Evolutionary conservation across 2,329 filamentous ascomycete species (phyloP), one percentile per base, ranked within the genome.

Genomic region (Fusarium sp.): DNA sequence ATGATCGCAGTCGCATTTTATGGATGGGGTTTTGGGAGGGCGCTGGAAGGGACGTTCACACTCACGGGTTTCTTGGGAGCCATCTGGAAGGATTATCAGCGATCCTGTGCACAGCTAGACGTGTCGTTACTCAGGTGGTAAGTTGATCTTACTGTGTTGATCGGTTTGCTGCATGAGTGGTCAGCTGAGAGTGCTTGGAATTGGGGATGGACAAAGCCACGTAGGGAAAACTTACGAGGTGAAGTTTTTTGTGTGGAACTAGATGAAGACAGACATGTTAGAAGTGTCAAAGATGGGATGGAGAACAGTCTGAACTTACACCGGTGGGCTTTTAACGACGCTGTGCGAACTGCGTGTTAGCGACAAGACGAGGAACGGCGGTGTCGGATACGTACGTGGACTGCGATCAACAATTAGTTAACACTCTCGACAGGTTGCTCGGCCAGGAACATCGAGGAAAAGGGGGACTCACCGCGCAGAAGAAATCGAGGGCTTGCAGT

Each of bases 301-400:
- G 26, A 47, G 45, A 3, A 48, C 14, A 48, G 10, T 13, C 14
- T 30, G 45, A 48, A 48, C 45, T 48, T 30, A n/a, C 20, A 17
- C 0, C 20, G 9, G 20, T 12, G 20, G 45, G 26, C 26, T 48
- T 48, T 15, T 0, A 2, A 15, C 0, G 4, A n/a, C 45, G 6
- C 45, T 48, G 20, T 48, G 7, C 20, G 14, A 30, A 30, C 10
- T 48, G 14, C 20, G 45, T 17, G 45, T n/a, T 6, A 48, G 45
- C 45, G 5, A 5, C 45, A 4, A 48, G 26, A 30, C 45, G 3
- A 48, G 20, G 20, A 30, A 50, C 15, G n/a, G 30, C 8, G 28
- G 47, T 18, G 0, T 28, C 9, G 17, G 30, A 35, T 12, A 51
- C 4, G 30, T 35, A 51, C n/a, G 28, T 0, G 0, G 4, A 35